Base-by-base conservation (phyloP, 805 yeast species). In the Hyphopichia homilentoma region DNA sequence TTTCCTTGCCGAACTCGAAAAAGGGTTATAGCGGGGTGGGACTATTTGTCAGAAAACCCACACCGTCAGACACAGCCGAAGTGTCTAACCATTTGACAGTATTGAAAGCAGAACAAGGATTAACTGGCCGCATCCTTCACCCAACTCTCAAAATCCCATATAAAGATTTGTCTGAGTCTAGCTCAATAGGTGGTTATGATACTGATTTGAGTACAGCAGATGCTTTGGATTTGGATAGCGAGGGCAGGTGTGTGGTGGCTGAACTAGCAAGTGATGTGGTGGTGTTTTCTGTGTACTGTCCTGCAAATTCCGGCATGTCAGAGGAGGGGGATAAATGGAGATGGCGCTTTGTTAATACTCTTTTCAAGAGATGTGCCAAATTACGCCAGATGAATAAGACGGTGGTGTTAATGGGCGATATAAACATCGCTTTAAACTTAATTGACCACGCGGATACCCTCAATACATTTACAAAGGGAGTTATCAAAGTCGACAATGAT, bases 1-100 rank as follows among this genome's bases (percentile, higher is more conserved):
- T 87, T 21, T 68, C 90, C 0, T 61, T 87, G 8, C 95, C 96
- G 0, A 54, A 52, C 7, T 36, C 51, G 2, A 84, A 78, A 50
- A 84, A 79, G 48, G 97, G 97, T 0, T 93, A 93, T 53, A 76
- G 90, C 35, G 98, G 98, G 0, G 97, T 90, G 1, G 95, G 89
- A 0, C 73, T 90, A 3, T 90, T 85, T 58, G 70, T 85, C 2
- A 61, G 88, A 29, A 56, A 64, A 3, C 77, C 81, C 1, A 45
- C 49, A 1, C 59, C 56, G 0, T 56, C 54, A 7, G 84, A 81
- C 16, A 54, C 72, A 0, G 50, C 55, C 1, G 25, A 19, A 2
- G 44, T 53, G 13, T 52, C 46, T 32, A 49, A 52, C 13, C 52
- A 68, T 2, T 50, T 88, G 16, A 59, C 68, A 2, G 86, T 87